A percentile compares a stretch with the other conserved stretches of the same genome.
phyloP scores from a whole-genome alignment of 2,329 filamentous ascomycete species.

The Arthrobotrys iridis region DNA sequence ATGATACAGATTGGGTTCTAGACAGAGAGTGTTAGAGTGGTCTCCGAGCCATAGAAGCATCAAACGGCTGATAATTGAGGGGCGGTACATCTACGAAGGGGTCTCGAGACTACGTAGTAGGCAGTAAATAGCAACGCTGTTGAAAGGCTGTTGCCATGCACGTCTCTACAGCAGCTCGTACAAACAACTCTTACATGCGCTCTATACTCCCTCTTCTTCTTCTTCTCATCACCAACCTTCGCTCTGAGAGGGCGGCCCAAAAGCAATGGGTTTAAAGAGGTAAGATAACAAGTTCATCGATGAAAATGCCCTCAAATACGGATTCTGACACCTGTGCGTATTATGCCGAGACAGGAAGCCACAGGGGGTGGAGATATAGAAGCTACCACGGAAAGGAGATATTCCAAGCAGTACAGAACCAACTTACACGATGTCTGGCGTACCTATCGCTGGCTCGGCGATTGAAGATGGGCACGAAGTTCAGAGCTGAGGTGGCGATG shows the following conservation, averaged over 20 bases:
- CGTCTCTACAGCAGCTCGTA: neutral
- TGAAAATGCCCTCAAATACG: neutral
- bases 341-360: neutral
- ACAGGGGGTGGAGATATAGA: neutral
- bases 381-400: neutral
- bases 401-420: neutral
- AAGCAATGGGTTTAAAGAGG: neutral
- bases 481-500: neutral
- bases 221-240: neutral
- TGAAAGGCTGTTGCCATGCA: neutral
- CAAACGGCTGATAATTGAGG: too few relatives aligned
- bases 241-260: neutral
- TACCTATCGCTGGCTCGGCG: neutral
- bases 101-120: neutral
- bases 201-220: neutral
- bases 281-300: neutral
- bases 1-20: neutral
- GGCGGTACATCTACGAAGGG: neutral
- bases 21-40: neutral
- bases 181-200: neutral
- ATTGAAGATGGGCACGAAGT: neutral
- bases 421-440: slow-evolving; percentile 11
- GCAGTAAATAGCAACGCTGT: neutral
- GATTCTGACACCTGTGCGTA: neutral
- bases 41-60: neutral